These are phyloP conservation scores for Barbarea vulgaris DNA, from an alignment of 345 rosid genomes.

Conservation along the genomic window DNA sequence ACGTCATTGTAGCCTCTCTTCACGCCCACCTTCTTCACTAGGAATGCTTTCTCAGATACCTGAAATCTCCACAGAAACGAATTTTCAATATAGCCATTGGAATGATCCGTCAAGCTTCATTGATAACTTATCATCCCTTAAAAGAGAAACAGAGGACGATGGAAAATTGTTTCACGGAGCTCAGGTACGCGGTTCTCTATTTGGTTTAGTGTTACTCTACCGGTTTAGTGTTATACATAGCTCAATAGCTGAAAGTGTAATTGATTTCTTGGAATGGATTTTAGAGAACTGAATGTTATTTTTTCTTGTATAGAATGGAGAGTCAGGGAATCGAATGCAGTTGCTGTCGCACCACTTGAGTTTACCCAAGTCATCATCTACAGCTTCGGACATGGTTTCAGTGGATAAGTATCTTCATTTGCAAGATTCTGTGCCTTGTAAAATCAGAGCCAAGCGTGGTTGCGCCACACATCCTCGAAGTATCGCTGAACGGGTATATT, in stretches of 20 bases:
- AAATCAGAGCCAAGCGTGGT: slow-evolving; percentile 96
- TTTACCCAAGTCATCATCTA: slow-evolving; percentile 57
- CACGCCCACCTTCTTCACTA: slow-evolving; percentile 62
- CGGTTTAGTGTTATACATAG: not conserved
- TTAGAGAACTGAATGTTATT: not conserved
- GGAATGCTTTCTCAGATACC: slow-evolving; percentile 74
- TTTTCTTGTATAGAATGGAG: slow-evolving; percentile 45
- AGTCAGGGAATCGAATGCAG: slow-evolving; percentile 44
- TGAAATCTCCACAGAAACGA: slow-evolving; percentile 50
- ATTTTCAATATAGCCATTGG: slow-evolving; percentile 62
- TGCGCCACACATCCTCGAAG: slow-evolving; percentile 99
- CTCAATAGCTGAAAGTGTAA: not conserved
- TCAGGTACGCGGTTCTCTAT: slow-evolving; percentile 51
- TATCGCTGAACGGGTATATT: slow-evolving; percentile 91
- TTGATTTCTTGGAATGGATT: not conserved
- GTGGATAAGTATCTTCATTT: slow-evolving; percentile 68
- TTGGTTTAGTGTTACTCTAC: slow-evolving; percentile 19
- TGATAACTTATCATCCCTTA: slow-evolving; percentile 50
- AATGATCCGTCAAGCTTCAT: slow-evolving; percentile 53
- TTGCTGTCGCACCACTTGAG: slow-evolving; percentile 71
- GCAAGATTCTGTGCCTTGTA: slow-evolving; percentile 95
- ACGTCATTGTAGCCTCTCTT: slow-evolving; percentile 60
- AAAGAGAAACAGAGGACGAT: slow-evolving; percentile 51
- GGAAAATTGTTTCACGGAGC: slow-evolving; percentile 43
- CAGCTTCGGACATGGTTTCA: slow-evolving; percentile 55